Base-by-base conservation (phyloP, 345 rosid genomes). In the Noccaea bulbosa region DNA sequence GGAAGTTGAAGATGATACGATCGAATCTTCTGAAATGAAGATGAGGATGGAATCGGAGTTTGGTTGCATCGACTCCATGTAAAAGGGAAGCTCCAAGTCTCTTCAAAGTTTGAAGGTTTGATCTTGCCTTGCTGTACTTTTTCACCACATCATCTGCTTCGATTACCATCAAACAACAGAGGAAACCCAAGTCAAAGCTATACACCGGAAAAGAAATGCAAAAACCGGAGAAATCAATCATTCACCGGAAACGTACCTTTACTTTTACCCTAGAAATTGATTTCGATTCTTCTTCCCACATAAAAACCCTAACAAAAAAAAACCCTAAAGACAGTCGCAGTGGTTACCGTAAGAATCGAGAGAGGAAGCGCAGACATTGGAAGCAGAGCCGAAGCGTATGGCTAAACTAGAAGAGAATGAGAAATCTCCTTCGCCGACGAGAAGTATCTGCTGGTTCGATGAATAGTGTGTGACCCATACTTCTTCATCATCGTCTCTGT, bases 381-480 rank as follows among this genome's bases (percentile, higher is more conserved):
- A 72, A 58, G 87, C 86, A 69, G 81, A 83, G 72, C 77, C 75
- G 65, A 86, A 84, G 62, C 57, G 34, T 47, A 6, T 2, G 11
- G 83, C 88, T 68, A 86, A 68, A 15, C 80, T 71, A 45, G 45
- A 9, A 45, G 87, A 80, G 49, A 86, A 84, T 0, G 89, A 86
- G 73, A 86, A 86, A 79, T 86, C 93, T n/a, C 90, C 88, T 73
- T 86, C 90, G 3, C 91, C 93, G 5, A 84, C 88, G 7, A 88
- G 62, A 17, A 85, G 73, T 15, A 81, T 81, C 2, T 64, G 79
- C 35, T 83, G 85, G 16, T 68, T 60, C 2, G 88, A 76, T 43
- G 88, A 83, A 7, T 85, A 85, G 53, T 78, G 77, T 5, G 62
- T 67, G 38, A 79, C 74, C 85, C 85, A 73, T 51, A 75, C 82